phyloP scores from a whole-genome alignment of 1,139 yeast genomes.

The Hyphopichia fennica region DNA sequence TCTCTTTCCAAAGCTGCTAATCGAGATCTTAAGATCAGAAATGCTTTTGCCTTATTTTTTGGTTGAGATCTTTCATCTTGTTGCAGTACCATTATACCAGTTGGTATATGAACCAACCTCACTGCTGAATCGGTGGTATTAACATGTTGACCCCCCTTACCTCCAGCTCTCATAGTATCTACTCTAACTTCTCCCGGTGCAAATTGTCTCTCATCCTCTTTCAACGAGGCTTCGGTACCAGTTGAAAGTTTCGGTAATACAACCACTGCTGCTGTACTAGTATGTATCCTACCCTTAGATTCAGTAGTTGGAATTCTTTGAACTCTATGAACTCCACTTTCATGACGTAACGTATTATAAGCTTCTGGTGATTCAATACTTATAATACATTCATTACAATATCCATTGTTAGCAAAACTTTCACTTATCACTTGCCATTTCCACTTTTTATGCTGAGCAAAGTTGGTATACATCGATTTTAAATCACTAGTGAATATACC shows the following conservation, averaged over 20 bases:
- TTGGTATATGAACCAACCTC: conserved; percentile 85
- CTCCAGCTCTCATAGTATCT: conserved; percentile 96
- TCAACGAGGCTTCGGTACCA: conserved; percentile 56
- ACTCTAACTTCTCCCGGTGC: conserved; percentile 86
- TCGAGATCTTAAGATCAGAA: conserved; percentile 75
- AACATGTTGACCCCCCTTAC: conserved; percentile 98
- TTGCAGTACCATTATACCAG: conserved; percentile 85
- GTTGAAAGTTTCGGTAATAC: conserved; percentile 79
- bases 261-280: conserved; percentile 94
- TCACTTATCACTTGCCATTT: conserved; percentile 57
- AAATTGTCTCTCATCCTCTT: conserved; percentile 69
- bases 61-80: conserved; percentile 97
- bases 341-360: conserved; percentile 71
- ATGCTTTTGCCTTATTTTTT: conserved; percentile 92
- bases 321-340: conserved; percentile 95
- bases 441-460: conserved; percentile 70
- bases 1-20: conserved; percentile 78
- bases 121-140: conserved; percentile 98
- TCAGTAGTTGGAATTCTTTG: conserved; percentile 94
- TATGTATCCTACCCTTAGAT: conserved; percentile 89
- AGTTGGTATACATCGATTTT: conserved; percentile 76
- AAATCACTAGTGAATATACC: conserved; percentile 80
- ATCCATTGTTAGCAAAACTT: conserved; percentile 62
- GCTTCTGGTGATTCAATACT: conserved; percentile 76
- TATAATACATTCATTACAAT: conserved; percentile 72